Conservation (phyloP, 2,329 filamentous ascomycete species). For the Phaeosphaeriaceae sp. region DNA sequence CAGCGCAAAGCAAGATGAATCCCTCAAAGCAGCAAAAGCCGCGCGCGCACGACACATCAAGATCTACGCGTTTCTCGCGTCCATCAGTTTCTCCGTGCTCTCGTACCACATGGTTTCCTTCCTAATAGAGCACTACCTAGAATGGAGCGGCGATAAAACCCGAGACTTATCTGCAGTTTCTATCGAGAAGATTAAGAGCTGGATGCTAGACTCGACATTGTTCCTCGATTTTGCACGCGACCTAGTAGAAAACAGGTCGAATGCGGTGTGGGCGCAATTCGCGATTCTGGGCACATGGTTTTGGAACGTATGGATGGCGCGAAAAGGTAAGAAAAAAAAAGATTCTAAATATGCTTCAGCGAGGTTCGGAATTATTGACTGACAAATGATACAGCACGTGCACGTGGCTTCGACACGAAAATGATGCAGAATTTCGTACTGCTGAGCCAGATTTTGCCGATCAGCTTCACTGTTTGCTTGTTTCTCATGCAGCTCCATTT, state of each 20-base stretch:
- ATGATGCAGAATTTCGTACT: slow-evolving; percentile 31
- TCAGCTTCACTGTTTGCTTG: slow-evolving; percentile 32
- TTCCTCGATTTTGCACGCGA: slow-evolving; percentile 39
- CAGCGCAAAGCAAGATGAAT: slow-evolving; percentile 1
- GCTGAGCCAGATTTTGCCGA: slow-evolving; percentile 38
- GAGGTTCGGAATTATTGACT: neutral
- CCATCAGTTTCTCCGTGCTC: slow-evolving; percentile 34
- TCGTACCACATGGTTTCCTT: slow-evolving; percentile 43
- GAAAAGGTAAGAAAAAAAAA: slow-evolving; percentile 26
- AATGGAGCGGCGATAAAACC: slow-evolving; percentile 23
- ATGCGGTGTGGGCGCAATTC: slow-evolving; percentile 33
- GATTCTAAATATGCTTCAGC: neutral
- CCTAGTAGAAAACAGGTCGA: slow-evolving; percentile 31
- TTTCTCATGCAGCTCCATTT: slow-evolving; percentile 39
- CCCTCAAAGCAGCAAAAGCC: slow-evolving; percentile 13
- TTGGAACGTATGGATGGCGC: slow-evolving; percentile 39
- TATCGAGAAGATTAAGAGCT: slow-evolving; percentile 17
- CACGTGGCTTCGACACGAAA: slow-evolving; percentile 11
- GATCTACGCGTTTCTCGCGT: slow-evolving; percentile 34
- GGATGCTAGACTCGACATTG: slow-evolving; percentile 37
- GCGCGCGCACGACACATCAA: slow-evolving; percentile 33
- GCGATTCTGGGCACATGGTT: slow-evolving; percentile 36
- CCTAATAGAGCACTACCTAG: slow-evolving; percentile 29
- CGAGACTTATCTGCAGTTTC: slow-evolving; percentile 2
- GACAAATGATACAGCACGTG: slow-evolving; percentile 17